Evolutionary conservation across 1,284 basidiomycete species (phyloP), one percentile per base, ranked within the genome.

Genomic region (Cutaneotrichosporon sp.): DNA sequence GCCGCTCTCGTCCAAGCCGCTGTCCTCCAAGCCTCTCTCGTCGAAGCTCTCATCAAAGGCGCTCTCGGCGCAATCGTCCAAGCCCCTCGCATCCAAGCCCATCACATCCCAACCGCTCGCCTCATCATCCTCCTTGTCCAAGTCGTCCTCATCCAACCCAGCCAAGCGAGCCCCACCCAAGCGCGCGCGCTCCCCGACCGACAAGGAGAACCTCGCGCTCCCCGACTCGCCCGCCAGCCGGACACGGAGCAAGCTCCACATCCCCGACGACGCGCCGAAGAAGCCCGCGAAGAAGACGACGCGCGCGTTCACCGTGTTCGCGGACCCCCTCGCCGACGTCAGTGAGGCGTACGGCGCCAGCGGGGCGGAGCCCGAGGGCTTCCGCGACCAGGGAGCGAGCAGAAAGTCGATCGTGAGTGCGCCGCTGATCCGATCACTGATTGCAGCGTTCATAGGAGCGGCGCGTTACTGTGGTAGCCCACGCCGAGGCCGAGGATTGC

Each of bases 261-360:
- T 50, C 27, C 13, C 25, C 3, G 24, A 25, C 18, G 27, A 31
- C 25, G 14, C 49, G 8, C 4, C 31, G 33, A 58, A 59, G 34
- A 29, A 29, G 36, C 24, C 56, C 18, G 34, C 47, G 27, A 51
- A 16, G 14, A 51, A 50, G 6, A 42, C 52, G 33, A 25, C 31
- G 16, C 24, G 42, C 14, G 36, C 47, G 47, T 31, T 50, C 27
- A 31, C 47, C 3, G 47, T 50, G 25, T 50, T 50, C 31, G 51
- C 16, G 43, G 51, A 52, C 16, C 33, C 49, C 16, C 60, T 78
- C 18, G 66, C 58, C 14, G 77, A 78, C 68, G 76, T 78, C 9
- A 74, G 70, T 54, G 70, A 72, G 53, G 75, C 76, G 43, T 78
- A 79, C 63, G 77, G 76, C 10, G 77, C 75, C 18, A 67, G 22